A percentile compares a stretch with the other conserved stretches of the same genome.
Conservation (phyloP, 768 basidiomycete species). For the Russula sp. region DNA sequence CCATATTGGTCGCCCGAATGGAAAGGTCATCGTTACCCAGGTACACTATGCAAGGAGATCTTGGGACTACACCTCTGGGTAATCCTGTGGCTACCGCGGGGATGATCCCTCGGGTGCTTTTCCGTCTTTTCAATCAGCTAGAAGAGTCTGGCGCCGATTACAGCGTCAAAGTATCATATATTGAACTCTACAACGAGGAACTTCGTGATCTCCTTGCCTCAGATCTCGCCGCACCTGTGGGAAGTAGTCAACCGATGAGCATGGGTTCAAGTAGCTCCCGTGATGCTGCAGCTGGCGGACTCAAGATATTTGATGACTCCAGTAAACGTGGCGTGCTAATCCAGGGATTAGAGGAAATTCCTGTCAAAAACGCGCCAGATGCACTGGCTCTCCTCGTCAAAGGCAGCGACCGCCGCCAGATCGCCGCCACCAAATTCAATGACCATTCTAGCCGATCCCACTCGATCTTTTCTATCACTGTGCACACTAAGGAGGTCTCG, state of each 20-base stretch:
- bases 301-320: conserved; percentile 92
- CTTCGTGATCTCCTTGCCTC: conserved; percentile 84
- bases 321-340: conserved; percentile 87
- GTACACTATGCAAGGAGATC: conserved; percentile 97
- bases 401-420: conserved; percentile 86
- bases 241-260: conserved; percentile 73
- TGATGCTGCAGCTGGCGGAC: conserved; percentile 38
- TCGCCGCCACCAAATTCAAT: conserved; percentile 95
- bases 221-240: conserved; percentile 65
- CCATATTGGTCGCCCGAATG: too few species aligned
- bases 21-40: conserved; percentile 30
- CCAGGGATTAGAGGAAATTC: conserved; percentile 87
- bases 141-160: conserved; percentile 73
- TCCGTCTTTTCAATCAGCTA: conserved; percentile 84
- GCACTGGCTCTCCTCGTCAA: conserved; percentile 80
- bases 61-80: conserved; percentile 73
- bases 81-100: conserved; percentile 87
- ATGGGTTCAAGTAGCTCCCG: conserved; percentile 41
- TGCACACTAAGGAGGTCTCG: conserved; percentile 82
- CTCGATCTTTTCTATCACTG: conserved; percentile 93
- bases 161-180: conserved; percentile 87
- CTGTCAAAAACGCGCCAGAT: conserved; percentile 75
- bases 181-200: conserved; percentile 98
- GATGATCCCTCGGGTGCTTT: conserved; percentile 91
- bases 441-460: conserved; percentile 97